Percentiles rank a stretch among this genome's conserved stretches.
These are phyloP conservation scores for Paecilomyces dactylethromorphus DNA, from an alignment of 2,329 filamentous ascomycete genomes.

Conservation along the genomic window DNA sequence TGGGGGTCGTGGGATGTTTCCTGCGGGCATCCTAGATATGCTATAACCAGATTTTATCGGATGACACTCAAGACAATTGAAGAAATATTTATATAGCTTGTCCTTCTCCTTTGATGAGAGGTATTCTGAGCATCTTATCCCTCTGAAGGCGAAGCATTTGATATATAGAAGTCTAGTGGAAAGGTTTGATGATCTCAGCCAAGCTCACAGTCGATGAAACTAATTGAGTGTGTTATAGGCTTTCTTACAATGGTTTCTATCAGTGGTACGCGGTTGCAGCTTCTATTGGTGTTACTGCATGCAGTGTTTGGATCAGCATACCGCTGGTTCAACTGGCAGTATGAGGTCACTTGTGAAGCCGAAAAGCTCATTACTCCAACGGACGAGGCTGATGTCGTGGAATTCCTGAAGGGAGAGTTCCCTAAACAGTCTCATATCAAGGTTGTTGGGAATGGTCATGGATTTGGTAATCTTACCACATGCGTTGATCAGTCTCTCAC, in stretches of 20 bases:
- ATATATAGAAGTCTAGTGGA: neutral
- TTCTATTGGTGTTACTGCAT: conserved; percentile 6
- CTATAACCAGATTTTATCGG: neutral
- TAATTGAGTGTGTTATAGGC: neutral
- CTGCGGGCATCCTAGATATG: neutral
- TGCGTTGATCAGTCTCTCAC: conserved; percentile 8
- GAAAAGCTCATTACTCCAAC: conserved; percentile 8
- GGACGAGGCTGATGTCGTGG: conserved; percentile 5
- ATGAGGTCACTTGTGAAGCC: conserved; percentile 11
- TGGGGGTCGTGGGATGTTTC: neutral
- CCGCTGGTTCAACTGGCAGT: conserved; percentile 15
- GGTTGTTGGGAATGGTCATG: conserved; percentile 13
- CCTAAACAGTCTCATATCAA: conserved; percentile 9
- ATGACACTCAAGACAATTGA: neutral
- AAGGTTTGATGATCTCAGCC: neutral
- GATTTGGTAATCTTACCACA: conserved; percentile 13
- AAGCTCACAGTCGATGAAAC: neutral
- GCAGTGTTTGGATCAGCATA: conserved; percentile 6
- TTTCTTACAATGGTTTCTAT: neutral
- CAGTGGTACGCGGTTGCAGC: neutral
- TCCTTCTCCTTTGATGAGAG: neutral
- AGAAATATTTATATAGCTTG: neutral
- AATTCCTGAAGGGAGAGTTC: conserved; percentile 10
- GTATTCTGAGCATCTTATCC: neutral
- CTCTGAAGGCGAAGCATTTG: neutral